Base-by-base conservation (phyloP, 108 stramenopile species). In the Cyclotella cryptica region DNA sequence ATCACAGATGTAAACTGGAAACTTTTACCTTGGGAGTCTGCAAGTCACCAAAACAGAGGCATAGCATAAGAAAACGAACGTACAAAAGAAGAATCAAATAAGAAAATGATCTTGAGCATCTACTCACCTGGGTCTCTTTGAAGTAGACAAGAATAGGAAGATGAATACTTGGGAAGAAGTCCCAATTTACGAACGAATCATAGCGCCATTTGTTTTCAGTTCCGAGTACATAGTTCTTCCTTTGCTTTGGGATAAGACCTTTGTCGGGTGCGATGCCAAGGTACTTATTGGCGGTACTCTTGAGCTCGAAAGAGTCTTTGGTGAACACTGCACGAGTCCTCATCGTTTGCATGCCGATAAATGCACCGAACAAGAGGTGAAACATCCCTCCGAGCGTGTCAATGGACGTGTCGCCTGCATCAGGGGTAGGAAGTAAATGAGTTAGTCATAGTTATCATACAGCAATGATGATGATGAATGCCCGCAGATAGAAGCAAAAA, bases 61-160 rank as follows among this genome's bases (percentile, higher is more conserved):
- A 57, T 6, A 57, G 5, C 1, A 24, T 24, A 6, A 55, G 11
- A 22, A n/a, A 55, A 5, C 22, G 24, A 24, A 5, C 1, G 22
- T 24, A 24, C 19, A 4, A 26, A 57, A 24, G 22, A 57, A 1
- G 12, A 5, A 3, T 1, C 19, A 26, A 57, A 26, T n/a, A 22
- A 5, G 1, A 57, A 24, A n/a, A 3, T 9, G 15, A 27, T 15
- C 18, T 61, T 9, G 28, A 21, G 11, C 21, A 8, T 46, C 3
- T 26, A 62, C 6, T 62, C 12, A 52, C 51, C 67, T 68, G 77
- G 10, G 80, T 83, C 45, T 86, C 85, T 29, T 83, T 83, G 66
- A 86, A 86, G 57, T 86, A 86, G 39, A 86, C 85, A 41, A 86
- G 78, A 42, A 86, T 79, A 5, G 85, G 85, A 51, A 86, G 71